phyloP scores from a whole-genome alignment of 2,329 filamentous ascomycete genomes.

The Xylariaceae sp. region DNA sequence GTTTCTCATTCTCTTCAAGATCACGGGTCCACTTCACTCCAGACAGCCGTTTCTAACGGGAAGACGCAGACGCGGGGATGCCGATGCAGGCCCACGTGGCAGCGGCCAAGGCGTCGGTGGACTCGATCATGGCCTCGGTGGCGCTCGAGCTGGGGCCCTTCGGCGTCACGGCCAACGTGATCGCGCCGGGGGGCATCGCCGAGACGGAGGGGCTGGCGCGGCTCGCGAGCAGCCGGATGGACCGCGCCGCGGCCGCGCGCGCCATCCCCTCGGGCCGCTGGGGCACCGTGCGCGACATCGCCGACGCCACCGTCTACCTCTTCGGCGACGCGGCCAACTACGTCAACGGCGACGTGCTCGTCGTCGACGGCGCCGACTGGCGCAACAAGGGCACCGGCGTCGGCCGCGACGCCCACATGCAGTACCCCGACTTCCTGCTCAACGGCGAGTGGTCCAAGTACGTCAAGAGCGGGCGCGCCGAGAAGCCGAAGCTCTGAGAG shows the following conservation, averaged over 20 bases:
- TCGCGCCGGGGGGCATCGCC: conserved; percentile 79
- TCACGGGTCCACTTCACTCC: too few species aligned
- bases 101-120: conserved; percentile 85
- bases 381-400: conserved; percentile 39
- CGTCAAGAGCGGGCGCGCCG: conserved; percentile 31
- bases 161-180: conserved; percentile 80
- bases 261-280: conserved; percentile 66
- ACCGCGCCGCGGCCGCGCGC: conserved; percentile 27
- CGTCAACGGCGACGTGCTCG: conserved; percentile 74
- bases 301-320: conserved; percentile 83
- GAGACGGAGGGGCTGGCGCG: conserved; percentile 76
- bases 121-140: conserved; percentile 71
- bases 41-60: too few species aligned
- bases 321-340: conserved; percentile 82
- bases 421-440: conserved; percentile 45
- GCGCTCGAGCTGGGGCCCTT: conserved; percentile 85
- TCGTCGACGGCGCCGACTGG: conserved; percentile 61
- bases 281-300: conserved; percentile 79
- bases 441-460: conserved; percentile 31
- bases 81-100: conserved; percentile 84
- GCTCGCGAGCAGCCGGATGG: conserved; percentile 36
- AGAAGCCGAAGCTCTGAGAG: conserved; percentile 33
- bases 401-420: conserved; percentile 39
- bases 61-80: conserved; percentile 73
- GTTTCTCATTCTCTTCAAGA: too few species aligned